Base-by-base conservation (phyloP, 169 alveolate species). In the Cryptosporidium bovis region DNA sequence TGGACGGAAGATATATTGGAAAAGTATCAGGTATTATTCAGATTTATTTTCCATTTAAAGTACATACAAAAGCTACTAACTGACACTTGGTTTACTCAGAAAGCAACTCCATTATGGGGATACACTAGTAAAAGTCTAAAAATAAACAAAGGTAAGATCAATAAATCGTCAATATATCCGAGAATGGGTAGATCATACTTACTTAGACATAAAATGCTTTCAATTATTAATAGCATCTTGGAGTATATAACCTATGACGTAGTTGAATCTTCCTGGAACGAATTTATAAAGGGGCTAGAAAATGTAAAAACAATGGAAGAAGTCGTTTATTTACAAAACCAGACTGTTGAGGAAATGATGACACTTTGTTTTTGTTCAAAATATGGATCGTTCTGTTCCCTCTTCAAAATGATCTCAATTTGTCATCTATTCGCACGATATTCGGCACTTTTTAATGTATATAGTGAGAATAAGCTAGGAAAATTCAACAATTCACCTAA, bases 201-300 rank as follows among this genome's bases (percentile, higher is more conserved):
- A 44, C 36, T 77, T 15, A 77, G 87, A 44, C 87, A 77, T 24
- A 77, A 62, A 20, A 77, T 77, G 87, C 46, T 77, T 16, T 60
- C 64, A 27, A 15, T 77, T 8, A 77, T 34, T 40, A 77, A 51
- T 13, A 62, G 87, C 18, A 60, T 77, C 4, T 48, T 77, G 31
- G 77, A 77, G 55, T 77, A 60, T 15, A 40, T 77, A 5, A 44
- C 40, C 4, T 40, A 77, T 29, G 87, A 77, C 40, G 77, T 62
- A 20, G 64, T 77, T 60, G 24, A 58, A 16, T 71, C 87, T 15
- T 24, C 36, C 1, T 77, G 71, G 77, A n/a, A 44, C 29, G 7
- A 40, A 18, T 15, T 58, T 51, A 31, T 62, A 13, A 10, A 20
- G 24, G 31, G 56, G 16, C 8, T 60, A 12, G 64, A 77, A 15